A percentile compares a stretch with the other conserved stretches of the same genome.
Evolutionary conservation across 2,329 filamentous ascomycete species (phyloP).

Genomic region (Stachybotrys echinatus): DNA sequence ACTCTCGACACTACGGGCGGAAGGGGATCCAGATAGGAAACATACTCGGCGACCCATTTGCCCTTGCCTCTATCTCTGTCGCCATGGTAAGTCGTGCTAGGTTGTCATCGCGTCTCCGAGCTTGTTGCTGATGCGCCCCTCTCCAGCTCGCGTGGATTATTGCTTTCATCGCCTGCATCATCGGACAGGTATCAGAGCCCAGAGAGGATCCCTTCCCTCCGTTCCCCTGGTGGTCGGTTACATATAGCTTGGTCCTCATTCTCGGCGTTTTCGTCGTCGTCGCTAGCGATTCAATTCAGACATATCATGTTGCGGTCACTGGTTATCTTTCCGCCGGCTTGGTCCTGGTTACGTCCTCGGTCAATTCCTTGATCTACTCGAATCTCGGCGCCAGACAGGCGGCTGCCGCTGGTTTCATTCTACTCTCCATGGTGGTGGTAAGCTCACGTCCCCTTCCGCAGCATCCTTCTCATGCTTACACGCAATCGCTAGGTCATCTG

Average conservation of each 20-base stretch:
- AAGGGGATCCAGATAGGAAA: conserved; percentile 73
- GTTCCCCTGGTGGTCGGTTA: conserved; percentile 87
- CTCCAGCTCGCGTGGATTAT: conserved; percentile 89
- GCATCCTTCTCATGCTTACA: not conserved
- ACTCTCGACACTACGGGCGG: conserved; percentile 54
- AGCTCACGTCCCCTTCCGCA: conserved; percentile 33
- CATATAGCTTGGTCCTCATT: conserved; percentile 82
- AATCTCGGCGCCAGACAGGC: conserved; percentile 71
- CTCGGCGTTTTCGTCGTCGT: conserved; percentile 75
- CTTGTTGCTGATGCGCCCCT: conserved; percentile 13
- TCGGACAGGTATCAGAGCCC: conserved; percentile 51
- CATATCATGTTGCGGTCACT: conserved; percentile 87
- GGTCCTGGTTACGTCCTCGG: conserved; percentile 77
- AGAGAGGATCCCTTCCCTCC: conserved; percentile 59
- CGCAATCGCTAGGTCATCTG: conserved; percentile 68
- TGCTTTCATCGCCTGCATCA: conserved; percentile 78
- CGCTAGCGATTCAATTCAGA: conserved; percentile 76
- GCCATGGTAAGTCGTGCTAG: conserved; percentile 66
- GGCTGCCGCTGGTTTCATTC: conserved; percentile 85
- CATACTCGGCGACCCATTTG: conserved; percentile 93
- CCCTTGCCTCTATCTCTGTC: conserved; percentile 89
- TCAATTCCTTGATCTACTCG: conserved; percentile 81
- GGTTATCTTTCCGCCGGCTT: conserved; percentile 81
- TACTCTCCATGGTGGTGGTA: conserved; percentile 90
- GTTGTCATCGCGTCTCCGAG: too few relatives aligned